Evolutionary conservation across 768 basidiomycete species (phyloP), one percentile per base, ranked within the genome.

Genomic region (Suillus alpinus): DNA sequence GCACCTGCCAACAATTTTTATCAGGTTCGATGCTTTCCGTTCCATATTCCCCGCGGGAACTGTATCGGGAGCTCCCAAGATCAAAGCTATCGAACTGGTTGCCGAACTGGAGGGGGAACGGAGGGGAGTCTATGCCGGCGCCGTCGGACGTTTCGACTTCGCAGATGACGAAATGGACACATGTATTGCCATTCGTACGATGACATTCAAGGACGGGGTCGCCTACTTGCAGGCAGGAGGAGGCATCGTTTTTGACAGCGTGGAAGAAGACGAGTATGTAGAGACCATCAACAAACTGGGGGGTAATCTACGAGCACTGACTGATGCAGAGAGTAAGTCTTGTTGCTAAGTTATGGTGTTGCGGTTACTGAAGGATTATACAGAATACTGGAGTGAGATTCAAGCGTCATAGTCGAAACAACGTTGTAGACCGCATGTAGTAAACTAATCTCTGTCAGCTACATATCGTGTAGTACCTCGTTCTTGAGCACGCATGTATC

Each of bases 41-140:
- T 98, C 96, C 26, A 98, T 99, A 65, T 98, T 99, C 80, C 97
- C 97, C 1, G 95, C 96, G 18, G 97, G 97, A 0, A 99, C 97
- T 2, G 97, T 99, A 29, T 98, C 96, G 1, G 97, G 97, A 26
- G 97, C 97, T 36, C 97, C 97, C 2, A 99, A 99, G 77, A 95
- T 99, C 75, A 97, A 96, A 72, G 97, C 97, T 0, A 93, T 99
- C 63, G 94, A 99, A 73, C 87, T 99, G 44, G 78, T 99, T 32
- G 88, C 88, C 6, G 86, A 85, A 20, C 76, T 98, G 53, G 97
- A 98, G 72, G 83, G 88, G 67, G 93, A 98, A 74, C 85, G 87
- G 29, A 85, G 97, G 40, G 95, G 95, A 29, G 89, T 98, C 16
- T 99, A 99, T 66, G 97, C 95, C 7, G 97, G 97, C 34, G 97